These are phyloP conservation scores for Tylopilus vinaceipallidus DNA, from an alignment of 768 basidiomycete species.

Conservation along the genomic window DNA sequence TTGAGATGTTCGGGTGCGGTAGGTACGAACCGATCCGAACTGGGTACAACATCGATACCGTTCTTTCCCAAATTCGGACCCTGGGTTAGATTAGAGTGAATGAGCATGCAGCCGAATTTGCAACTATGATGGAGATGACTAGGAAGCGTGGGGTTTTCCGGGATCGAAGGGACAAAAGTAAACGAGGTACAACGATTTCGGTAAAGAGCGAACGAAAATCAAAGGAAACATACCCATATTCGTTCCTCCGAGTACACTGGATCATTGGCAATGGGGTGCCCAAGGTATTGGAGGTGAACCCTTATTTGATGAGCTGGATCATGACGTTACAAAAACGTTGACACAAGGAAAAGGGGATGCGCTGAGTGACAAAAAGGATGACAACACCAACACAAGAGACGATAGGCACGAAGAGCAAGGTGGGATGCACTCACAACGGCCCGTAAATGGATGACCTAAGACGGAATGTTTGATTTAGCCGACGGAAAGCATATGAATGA, in stretches of 20 bases:
- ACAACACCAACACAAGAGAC: neutral
- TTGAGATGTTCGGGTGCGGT: slow-evolving; percentile 43
- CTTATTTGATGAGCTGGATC: slow-evolving; percentile 89
- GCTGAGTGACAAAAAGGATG: neutral
- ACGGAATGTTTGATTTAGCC: slow-evolving; percentile 2
- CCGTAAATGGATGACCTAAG: slow-evolving; percentile 83
- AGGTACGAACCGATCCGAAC: slow-evolving; percentile 62
- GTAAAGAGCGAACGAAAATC: neutral
- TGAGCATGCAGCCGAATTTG: neutral
- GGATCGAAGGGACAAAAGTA: neutral
- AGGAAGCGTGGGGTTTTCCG: neutral
- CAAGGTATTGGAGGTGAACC: slow-evolving; percentile 94
- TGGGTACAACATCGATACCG: slow-evolving; percentile 76
- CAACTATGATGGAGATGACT: neutral
- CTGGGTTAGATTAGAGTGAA: slow-evolving; percentile 33
- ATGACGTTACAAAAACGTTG: slow-evolving; percentile 6
- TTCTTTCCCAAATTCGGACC: slow-evolving; percentile 72
- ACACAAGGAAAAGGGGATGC: neutral
- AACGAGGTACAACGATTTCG: neutral
- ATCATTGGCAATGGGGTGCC: slow-evolving; percentile 92
- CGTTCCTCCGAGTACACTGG: slow-evolving; percentile 82
- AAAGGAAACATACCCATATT: slow-evolving; percentile 61
- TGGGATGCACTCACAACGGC: slow-evolving; percentile 66
- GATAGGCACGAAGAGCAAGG: neutral
- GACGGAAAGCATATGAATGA: neutral